Evolutionary conservation across 202 grass and related monocot species (phyloP), one percentile per base, ranked within the genome.

Genomic region (Setaria italica): DNA sequence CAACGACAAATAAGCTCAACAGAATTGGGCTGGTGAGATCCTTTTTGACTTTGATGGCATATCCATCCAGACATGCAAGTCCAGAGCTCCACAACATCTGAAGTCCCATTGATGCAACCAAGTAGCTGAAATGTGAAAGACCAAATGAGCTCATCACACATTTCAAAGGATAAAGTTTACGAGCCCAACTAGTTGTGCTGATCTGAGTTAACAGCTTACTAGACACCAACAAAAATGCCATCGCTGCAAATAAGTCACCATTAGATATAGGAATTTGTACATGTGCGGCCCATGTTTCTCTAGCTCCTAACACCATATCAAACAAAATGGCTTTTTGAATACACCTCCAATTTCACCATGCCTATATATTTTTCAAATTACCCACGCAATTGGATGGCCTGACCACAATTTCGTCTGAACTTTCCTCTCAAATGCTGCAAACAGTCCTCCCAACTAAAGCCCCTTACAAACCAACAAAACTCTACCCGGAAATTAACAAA

Each of bases 91-190:
- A 98, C 59, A 98, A 21, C 76, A 89, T 80, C 80, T 98, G 95
- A 25, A 98, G 84, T 65, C 89, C 95, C 95, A 98, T 98, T 16
- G 95, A 98, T 62, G 93, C 93, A 60, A 95, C 84, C 86, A 98
- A 80, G 58, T 98, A 98, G 93, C 95, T 98, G 88, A 86, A 92
- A 87, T 69, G 67, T 9, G 19, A 83, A 82, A 76, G 17, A 13
- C 15, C 72, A 63, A 67, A 76, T 29, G 16, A 85, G 58, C 25
- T 59, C 13, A 17, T 65, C 21, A 60, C 21, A 80, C 21, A 60
- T 75, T 58, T 67, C 17, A 50, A 56, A 62, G 34, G 34, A 78
- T 7, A 70, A 56, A 77, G 3, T 37, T 25, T 17, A 15, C 3
- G n/a, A 51, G 4, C 42, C 33, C 65, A 64, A 25, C 35, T 30